phyloP scores from a whole-genome alignment of 345 rosid genomes.

The Fremontodendron californicum region DNA sequence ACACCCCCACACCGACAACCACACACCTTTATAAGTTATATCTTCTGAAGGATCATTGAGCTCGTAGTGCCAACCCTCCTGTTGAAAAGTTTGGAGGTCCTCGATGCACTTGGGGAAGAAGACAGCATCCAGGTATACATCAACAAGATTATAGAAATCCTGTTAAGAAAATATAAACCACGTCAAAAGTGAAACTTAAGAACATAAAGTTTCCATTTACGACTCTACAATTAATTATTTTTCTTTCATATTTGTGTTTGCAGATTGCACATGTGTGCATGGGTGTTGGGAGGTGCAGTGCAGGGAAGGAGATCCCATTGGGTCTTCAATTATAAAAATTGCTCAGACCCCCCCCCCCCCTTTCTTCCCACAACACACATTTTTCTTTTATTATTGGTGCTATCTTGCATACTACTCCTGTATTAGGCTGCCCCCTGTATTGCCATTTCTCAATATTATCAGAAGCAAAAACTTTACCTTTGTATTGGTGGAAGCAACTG shows the following conservation, averaged over 20 bases:
- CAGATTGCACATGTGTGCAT: background rate
- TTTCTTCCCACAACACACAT: background rate
- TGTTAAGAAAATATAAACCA: conserved; percentile 29
- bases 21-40: conserved; percentile 78
- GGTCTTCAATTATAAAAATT: background rate
- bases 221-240: background rate
- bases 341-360: background rate
- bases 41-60: conserved; percentile 83
- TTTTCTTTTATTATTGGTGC: background rate
- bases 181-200: conserved; percentile 2
- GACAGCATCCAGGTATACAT: conserved; percentile 95
- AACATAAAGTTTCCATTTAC: background rate
- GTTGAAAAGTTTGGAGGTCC: conserved; percentile 87
- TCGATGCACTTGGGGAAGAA: conserved; percentile 95
- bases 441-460: background rate
- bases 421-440: background rate
- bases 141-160: conserved; percentile 96
- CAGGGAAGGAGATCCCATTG: background rate
- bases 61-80: conserved; percentile 99
- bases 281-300: background rate
- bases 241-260: background rate
- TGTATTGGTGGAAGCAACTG: conserved; percentile 91
- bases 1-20: too few relatives aligned
- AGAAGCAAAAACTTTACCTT: conserved; percentile 47
- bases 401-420: background rate